Evolutionary conservation across 2,329 filamentous ascomycete genomes (phyloP).

Genomic region (Penicillium hordei): DNA sequence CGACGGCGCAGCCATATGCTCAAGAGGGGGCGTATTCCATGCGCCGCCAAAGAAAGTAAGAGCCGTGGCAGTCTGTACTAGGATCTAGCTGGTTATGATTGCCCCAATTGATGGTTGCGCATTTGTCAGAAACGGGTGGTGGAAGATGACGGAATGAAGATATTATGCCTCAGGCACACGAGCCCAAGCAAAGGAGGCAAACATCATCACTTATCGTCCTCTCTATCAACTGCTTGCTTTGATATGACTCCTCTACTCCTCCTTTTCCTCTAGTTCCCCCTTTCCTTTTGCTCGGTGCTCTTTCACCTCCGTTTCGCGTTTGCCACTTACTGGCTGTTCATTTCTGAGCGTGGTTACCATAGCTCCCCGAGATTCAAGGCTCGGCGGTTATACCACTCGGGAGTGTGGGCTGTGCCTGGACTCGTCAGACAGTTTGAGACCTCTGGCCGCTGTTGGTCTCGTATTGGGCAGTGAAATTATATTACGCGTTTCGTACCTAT

Average conservation of each 20-base stretch:
- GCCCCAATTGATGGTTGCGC: neutral
- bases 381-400: slow-evolving; percentile 20
- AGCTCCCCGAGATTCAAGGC: slow-evolving; percentile 8
- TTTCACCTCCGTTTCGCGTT: neutral
- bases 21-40: slow-evolving; percentile 3
- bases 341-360: slow-evolving; percentile 1
- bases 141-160: slow-evolving; percentile 11
- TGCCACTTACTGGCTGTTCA: neutral
- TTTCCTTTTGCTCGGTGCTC: slow-evolving; percentile 1
- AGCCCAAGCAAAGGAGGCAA: slow-evolving; percentile 21
- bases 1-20: slow-evolving; percentile 30
- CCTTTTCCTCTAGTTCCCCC: slow-evolving; percentile 6
- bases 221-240: slow-evolving; percentile 10
- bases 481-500: slow-evolving; percentile 6
- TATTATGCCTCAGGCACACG: slow-evolving; percentile 9
- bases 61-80: neutral
- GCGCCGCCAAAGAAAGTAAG: neutral
- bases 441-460: slow-evolving; percentile 12
- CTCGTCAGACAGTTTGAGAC: slow-evolving; percentile 18
- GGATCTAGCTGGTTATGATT: neutral
- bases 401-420: slow-evolving; percentile 19
- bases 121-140: slow-evolving; percentile 4
- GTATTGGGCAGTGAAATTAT: slow-evolving; percentile 11
- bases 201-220: slow-evolving; percentile 25
- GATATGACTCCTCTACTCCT: slow-evolving; percentile 5